A percentile compares a stretch with the other conserved stretches of the same genome.
phyloP scores from a whole-genome alignment of 2,329 filamentous ascomycete genomes.

The Fusarium papillatum region DNA sequence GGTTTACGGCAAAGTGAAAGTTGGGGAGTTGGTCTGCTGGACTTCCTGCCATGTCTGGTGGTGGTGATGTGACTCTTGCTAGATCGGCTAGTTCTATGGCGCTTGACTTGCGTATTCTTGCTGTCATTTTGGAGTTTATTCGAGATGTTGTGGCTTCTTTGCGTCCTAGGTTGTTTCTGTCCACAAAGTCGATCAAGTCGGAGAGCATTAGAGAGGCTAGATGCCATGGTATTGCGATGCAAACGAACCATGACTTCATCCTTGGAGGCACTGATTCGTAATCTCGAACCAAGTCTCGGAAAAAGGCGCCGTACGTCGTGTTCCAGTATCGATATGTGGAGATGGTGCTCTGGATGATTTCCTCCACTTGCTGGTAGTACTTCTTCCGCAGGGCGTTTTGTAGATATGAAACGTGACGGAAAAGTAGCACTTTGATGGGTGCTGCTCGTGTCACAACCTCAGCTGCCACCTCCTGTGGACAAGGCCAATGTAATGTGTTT shows the following conservation, averaged over 20 bases:
- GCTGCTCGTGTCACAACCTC: constrained; percentile 63
- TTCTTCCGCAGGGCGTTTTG: constrained; percentile 63
- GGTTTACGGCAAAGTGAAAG: constrained; percentile 65
- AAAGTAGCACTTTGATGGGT: constrained; percentile 70
- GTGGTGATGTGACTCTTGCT: constrained; percentile 57
- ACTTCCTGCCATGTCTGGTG: constrained; percentile 21
- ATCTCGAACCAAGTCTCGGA: constrained; percentile 62
- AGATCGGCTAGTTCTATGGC: constrained; percentile 61
- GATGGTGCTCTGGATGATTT: constrained; percentile 60
- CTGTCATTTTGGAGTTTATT: constrained; percentile 48
- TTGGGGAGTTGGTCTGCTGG: constrained; percentile 46
- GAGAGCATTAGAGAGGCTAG: constrained; percentile 67
- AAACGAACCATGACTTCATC: constrained; percentile 71
- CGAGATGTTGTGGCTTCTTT: constrained; percentile 40
- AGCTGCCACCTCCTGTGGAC: constrained; percentile 63
- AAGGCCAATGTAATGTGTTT: constrained; percentile 61
- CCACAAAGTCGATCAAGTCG: constrained; percentile 65
- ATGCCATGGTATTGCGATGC: constrained; percentile 70
- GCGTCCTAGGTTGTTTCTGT: constrained; percentile 49
- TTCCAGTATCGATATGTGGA: constrained; percentile 68
- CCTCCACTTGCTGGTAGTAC: constrained; percentile 56
- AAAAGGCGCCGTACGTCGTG: constrained; percentile 62
- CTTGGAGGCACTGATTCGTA: constrained; percentile 64
- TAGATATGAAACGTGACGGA: constrained; percentile 65
- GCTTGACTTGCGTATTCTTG: constrained; percentile 57